Evolutionary conservation across 2,329 filamentous ascomycete species (phyloP).

Genomic region (Lasiodiplodia hormozganensis): DNA sequence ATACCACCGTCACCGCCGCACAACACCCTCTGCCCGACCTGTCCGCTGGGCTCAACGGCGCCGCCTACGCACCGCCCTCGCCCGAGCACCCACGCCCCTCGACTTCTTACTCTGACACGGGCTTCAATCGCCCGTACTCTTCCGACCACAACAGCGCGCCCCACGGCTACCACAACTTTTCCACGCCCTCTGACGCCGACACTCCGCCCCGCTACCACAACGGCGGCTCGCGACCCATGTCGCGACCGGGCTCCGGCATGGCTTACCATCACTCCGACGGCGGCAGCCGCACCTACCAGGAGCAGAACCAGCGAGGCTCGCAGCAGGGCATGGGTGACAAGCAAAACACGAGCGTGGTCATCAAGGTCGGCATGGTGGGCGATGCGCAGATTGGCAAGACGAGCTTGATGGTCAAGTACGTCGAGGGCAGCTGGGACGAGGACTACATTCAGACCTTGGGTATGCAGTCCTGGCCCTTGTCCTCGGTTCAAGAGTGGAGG

Average conservation of each 20-base stretch:
- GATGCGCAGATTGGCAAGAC: slow-evolving; percentile 99
- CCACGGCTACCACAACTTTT: slow-evolving; percentile 47
- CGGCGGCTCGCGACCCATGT: slow-evolving; percentile 38
- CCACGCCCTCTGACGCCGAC: slow-evolving; percentile 57
- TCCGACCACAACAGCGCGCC: slow-evolving; percentile 39
- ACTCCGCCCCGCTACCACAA: slow-evolving; percentile 42
- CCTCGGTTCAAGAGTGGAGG: slow-evolving; percentile 14
- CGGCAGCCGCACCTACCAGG: slow-evolving; percentile 52
- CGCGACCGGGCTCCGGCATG: slow-evolving; percentile 58
- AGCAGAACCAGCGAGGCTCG: slow-evolving; percentile 53
- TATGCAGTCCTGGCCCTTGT: slow-evolving; percentile 45
- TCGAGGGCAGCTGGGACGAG: slow-evolving; percentile 99
- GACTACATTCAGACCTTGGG: slow-evolving; percentile 98
- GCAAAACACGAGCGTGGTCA: slow-evolving; percentile 76
- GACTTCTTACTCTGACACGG: slow-evolving; percentile 61
- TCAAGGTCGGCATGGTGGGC: slow-evolving; percentile 99
- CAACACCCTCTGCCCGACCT: slow-evolving; percentile 49
- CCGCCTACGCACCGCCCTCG: slow-evolving; percentile 52
- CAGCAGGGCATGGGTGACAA: slow-evolving; percentile 46
- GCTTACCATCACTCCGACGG: slow-evolving; percentile 57
- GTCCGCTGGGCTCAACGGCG: slow-evolving; percentile 37
- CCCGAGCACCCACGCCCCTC: slow-evolving; percentile 53
- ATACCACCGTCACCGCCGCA: slow-evolving; percentile 54
- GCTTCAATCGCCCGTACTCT: slow-evolving; percentile 52
- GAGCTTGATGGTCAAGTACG: slow-evolving; percentile 99